Conservation (phyloP, 257 asterid species). For the Mitragyna speciosa region DNA sequence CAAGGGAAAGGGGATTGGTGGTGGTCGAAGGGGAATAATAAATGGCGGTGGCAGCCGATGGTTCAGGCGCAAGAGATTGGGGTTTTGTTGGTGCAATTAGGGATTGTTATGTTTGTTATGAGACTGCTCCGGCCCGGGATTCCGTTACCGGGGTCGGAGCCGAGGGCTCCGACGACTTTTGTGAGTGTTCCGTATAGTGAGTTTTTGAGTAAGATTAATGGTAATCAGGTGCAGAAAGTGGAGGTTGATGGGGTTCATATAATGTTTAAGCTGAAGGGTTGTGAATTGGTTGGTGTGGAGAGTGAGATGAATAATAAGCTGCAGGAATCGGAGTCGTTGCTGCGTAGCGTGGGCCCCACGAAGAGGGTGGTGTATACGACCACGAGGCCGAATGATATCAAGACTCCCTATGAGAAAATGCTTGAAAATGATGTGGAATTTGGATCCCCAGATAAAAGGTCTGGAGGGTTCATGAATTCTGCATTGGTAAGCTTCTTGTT, state of each 20-base stretch:
- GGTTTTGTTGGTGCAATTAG: constrained; percentile 76
- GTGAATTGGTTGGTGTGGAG: constrained; percentile 48
- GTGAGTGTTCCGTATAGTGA: constrained; percentile 91
- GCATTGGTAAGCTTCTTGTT: constrained; percentile 75
- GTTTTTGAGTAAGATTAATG: constrained; percentile 70
- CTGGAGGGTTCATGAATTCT: constrained; percentile 93
- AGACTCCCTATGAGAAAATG: constrained; percentile 95
- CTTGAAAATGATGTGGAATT: constrained; percentile 90
- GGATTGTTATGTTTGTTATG: constrained; percentile 90
- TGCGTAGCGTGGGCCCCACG: constrained; percentile 65
- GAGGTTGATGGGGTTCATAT: constrained; percentile 98
- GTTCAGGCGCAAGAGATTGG: constrained; percentile 89
- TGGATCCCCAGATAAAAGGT: constrained; percentile 96
- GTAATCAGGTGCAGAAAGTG: constrained; percentile 82
- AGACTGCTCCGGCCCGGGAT: constrained; percentile 86
- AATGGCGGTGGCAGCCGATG: constrained; percentile 90
- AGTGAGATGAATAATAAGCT: constrained; percentile 53
- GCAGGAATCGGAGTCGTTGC: constrained; percentile 69
- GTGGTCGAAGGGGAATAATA: constrained; percentile 43
- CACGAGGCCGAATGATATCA: constrained; percentile 85
- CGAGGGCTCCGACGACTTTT: constrained; percentile 54
- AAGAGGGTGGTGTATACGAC: constrained; percentile 77
- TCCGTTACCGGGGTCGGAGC: constrained; percentile 90
- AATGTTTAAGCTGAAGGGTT: constrained; percentile 77
- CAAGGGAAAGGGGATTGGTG: constrained; percentile 81